These are phyloP conservation scores for Anisodus tanguticus DNA, from an alignment of 257 asterid genomes.

Conservation along the genomic window DNA sequence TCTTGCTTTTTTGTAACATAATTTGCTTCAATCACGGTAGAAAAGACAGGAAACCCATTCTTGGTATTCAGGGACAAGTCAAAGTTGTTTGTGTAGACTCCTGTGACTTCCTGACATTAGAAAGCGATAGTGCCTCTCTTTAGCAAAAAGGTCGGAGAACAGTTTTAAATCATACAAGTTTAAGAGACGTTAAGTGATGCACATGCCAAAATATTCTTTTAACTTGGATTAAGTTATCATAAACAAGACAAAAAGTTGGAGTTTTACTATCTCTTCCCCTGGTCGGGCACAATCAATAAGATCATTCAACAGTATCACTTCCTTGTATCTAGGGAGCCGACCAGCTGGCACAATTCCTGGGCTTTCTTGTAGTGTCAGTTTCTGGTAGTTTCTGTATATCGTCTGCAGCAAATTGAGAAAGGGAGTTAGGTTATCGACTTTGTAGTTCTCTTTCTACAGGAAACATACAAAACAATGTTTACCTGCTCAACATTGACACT, in stretches of 20 bases:
- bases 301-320: slow-evolving; percentile 96
- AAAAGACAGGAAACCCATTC: slow-evolving; percentile 99
- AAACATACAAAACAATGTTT: slow-evolving; percentile 17
- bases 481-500: slow-evolving; percentile 97
- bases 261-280: slow-evolving; percentile 93
- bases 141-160: not conserved
- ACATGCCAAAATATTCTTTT: slow-evolving; percentile 30
- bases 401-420: slow-evolving; percentile 60
- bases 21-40: slow-evolving; percentile 99
- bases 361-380: slow-evolving; percentile 95
- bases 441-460: not conserved
- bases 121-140: not conserved
- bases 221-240: not conserved
- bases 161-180: not conserved
- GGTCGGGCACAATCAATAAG: slow-evolving; percentile 98
- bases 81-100: slow-evolving; percentile 92
- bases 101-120: slow-evolving; percentile 88
- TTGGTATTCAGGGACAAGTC: slow-evolving; percentile 94
- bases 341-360: slow-evolving; percentile 99
- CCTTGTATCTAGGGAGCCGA: slow-evolving; percentile 98
- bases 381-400: slow-evolving; percentile 95
- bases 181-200: not conserved
- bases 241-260: slow-evolving; percentile 2
- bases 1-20: slow-evolving; percentile 93
- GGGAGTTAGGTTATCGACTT: not conserved